phyloP scores from a whole-genome alignment of 202 grass and related monocot species.

The Saccharum hybrid region DNA sequence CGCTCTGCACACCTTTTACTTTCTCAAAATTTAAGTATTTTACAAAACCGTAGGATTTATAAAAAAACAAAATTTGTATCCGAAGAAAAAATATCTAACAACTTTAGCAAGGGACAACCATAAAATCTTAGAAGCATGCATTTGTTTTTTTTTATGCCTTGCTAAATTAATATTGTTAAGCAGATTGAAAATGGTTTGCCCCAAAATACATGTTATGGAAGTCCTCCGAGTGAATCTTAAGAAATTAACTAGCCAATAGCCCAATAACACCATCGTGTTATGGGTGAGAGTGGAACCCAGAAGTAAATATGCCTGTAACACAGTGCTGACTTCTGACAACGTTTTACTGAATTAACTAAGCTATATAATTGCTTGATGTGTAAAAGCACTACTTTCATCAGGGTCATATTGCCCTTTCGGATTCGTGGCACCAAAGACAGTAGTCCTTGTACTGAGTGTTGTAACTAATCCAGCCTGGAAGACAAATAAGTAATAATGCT shows the following conservation, averaged over 20 bases:
- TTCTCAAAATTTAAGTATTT: not conserved
- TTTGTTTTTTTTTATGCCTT: not conserved
- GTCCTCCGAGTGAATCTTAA: constrained; percentile 20
- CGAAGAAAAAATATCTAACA: not conserved
- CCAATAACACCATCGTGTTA: constrained; percentile 20
- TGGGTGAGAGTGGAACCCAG: constrained; percentile 7
- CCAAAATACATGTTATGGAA: constrained; percentile 6
- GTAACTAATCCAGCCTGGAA: constrained; percentile 95
- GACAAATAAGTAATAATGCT: constrained; percentile 26
- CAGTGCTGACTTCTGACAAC: not conserved
- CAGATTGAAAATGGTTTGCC: not conserved
- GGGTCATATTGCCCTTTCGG: constrained; percentile 93
- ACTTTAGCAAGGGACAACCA: constrained; percentile 2
- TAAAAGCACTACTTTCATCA: constrained; percentile 72
- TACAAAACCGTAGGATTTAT: not conserved
- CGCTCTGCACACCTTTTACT: not conserved
- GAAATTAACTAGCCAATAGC: constrained; percentile 10
- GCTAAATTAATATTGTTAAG: constrained; percentile 17
- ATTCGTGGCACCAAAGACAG: constrained; percentile 90
- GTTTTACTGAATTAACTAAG: constrained; percentile 3
- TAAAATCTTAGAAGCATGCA: constrained; percentile 21
- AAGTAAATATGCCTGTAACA: constrained; percentile 32
- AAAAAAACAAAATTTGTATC: not conserved
- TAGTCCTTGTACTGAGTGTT: constrained; percentile 84
- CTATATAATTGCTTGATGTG: constrained; percentile 21